A percentile compares a stretch with the other conserved stretches of the same genome.
phyloP scores from a whole-genome alignment of 2,329 filamentous ascomycete genomes.

The Sporothrix variecibatus region DNA sequence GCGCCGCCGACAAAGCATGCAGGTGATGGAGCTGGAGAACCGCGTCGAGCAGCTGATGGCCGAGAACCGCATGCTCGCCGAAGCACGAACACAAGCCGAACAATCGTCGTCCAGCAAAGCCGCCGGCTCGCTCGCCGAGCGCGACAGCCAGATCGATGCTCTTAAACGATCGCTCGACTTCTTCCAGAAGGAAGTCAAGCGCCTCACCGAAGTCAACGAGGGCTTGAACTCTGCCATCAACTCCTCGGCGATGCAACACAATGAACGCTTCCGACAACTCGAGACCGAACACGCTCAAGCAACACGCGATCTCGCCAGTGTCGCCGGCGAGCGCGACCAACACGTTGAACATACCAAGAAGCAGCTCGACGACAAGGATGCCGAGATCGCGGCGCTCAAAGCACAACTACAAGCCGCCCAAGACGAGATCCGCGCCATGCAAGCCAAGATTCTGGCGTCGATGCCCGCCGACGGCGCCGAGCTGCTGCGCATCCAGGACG shows the following conservation, averaged over 20 bases:
- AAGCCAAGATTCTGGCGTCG: constrained; percentile 58
- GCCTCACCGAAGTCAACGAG: constrained; percentile 80
- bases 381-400: constrained; percentile 76
- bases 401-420: constrained; percentile 75
- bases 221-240: constrained; percentile 75
- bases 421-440: constrained; percentile 59
- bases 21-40: constrained; percentile 87
- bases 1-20: constrained; percentile 96
- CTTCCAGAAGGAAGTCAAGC: constrained; percentile 77
- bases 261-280: constrained; percentile 67
- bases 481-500: constrained; percentile 79
- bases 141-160: constrained; percentile 82
- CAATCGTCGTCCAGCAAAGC: constrained; percentile 58
- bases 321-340: constrained; percentile 64
- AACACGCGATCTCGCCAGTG: constrained; percentile 67
- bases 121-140: constrained; percentile 72
- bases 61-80: constrained; percentile 79
- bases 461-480: constrained; percentile 56
- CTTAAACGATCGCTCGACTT: constrained; percentile 77
- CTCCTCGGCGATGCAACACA: constrained; percentile 74
- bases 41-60: constrained; percentile 80
- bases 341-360: constrained; percentile 11
- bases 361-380: constrained; percentile 76
- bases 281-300: constrained; percentile 67
- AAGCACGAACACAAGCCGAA: constrained; percentile 71